Conservation (phyloP, 202 grass and related monocot genomes). For the Schoenoplectus tabernaemontani region DNA sequence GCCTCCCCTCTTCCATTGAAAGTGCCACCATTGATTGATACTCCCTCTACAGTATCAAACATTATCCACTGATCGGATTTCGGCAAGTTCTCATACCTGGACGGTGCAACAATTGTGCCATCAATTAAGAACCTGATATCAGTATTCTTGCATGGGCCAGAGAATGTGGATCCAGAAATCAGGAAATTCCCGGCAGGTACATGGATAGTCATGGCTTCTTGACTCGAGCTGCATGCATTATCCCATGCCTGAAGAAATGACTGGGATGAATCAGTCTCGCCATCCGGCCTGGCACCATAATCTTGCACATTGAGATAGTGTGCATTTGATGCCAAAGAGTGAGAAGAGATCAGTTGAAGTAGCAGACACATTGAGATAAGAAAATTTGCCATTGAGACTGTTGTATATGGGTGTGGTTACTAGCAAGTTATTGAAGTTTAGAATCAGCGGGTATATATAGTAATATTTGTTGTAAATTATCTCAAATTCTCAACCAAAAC, state of each 20-base stretch:
- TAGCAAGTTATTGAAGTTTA: slow-evolving; percentile 16
- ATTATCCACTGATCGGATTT: slow-evolving; percentile 36
- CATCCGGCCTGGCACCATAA: slow-evolving; percentile 64
- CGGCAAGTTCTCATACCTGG: not conserved
- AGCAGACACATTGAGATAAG: not conserved
- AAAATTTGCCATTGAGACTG: slow-evolving; percentile 9
- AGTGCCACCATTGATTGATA: slow-evolving; percentile 58
- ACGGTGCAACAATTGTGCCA: slow-evolving; percentile 50
- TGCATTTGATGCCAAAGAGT: not conserved
- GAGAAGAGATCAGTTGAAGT: not conserved
- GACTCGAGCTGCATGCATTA: not conserved
- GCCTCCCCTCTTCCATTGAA: slow-evolving; percentile 55
- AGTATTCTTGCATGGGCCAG: slow-evolving; percentile 48
- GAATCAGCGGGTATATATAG: not conserved
- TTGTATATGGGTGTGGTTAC: not conserved
- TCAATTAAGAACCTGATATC: slow-evolving; percentile 45
- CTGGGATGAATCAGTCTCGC: slow-evolving; percentile 40
- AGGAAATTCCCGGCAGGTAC: slow-evolving; percentile 60
- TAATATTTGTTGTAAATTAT: not conserved
- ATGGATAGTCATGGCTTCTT: slow-evolving; percentile 29
- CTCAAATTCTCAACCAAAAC: not conserved
- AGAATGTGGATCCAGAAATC: slow-evolving; percentile 40
- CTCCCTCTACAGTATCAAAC: slow-evolving; percentile 56
- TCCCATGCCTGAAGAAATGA: slow-evolving; percentile 62
- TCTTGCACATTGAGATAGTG: slow-evolving; percentile 35